Evolutionary conservation across 345 rosid species (phyloP).

Genomic region (Hypericum perforatum): DNA sequence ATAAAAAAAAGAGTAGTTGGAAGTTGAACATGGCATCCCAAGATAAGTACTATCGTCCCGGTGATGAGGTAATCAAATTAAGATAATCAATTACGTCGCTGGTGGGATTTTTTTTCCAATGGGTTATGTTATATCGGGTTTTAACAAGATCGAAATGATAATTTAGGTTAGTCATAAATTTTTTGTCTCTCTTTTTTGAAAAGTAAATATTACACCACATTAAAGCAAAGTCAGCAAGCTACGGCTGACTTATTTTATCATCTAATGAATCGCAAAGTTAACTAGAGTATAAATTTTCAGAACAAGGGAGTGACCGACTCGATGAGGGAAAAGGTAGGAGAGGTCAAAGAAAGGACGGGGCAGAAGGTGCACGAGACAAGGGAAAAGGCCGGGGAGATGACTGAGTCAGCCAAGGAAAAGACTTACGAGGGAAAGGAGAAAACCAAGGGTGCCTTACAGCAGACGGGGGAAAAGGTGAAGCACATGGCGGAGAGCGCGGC

Average conservation of each 20-base stretch:
- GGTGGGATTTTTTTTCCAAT: too few species aligned
- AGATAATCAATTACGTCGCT: conserved; percentile 32
- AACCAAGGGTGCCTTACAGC: conserved; percentile 34
- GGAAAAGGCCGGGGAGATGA: conserved; percentile 25
- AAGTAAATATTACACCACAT: too few species aligned
- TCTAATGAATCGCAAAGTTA: background rate
- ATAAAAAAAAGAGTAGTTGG: too few species aligned
- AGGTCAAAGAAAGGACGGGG: conserved; percentile 18
- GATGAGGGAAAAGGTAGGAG: conserved; percentile 1
- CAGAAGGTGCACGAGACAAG: conserved; percentile 27
- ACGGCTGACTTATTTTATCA: conserved; percentile 11
- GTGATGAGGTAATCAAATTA: conserved; percentile 44
- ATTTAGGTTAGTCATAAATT: too few species aligned
- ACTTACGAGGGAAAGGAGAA: conserved; percentile 38
- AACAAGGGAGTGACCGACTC: background rate
- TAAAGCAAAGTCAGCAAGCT: conserved; percentile 25
- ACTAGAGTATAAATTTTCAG: background rate
- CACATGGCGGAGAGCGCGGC: conserved; percentile 46
- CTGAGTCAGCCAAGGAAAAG: conserved; percentile 24
- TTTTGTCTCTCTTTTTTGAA: too few species aligned
- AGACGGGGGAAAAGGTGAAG: conserved; percentile 54
- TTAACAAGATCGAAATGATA: too few species aligned
- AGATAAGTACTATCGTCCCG: conserved; percentile 38
- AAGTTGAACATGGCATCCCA: conserved; percentile 40
- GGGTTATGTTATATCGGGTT: too few species aligned